Evolutionary conservation across 305 asterid species (phyloP).

Genomic region (Fraxinus latifolia): DNA sequence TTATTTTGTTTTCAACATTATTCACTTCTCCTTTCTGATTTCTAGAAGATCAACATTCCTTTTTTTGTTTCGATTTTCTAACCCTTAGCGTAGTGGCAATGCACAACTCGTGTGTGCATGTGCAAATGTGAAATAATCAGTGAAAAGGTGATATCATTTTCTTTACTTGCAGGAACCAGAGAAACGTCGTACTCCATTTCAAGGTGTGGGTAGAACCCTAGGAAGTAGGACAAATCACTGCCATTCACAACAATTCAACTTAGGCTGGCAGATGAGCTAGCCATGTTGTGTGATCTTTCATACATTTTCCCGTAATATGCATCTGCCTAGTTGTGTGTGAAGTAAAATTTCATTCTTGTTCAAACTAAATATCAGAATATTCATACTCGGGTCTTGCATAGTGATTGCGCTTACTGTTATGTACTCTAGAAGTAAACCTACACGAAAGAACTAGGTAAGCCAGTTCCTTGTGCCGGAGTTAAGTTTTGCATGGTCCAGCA

Average conservation of each 20-base stretch:
- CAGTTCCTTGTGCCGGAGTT: background rate
- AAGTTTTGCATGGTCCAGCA: background rate
- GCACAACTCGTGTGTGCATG: background rate
- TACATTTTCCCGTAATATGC: background rate
- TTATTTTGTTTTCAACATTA: background rate
- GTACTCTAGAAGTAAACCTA: background rate
- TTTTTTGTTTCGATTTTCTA: background rate
- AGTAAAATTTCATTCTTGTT: background rate
- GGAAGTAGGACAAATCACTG: conserved; percentile 54
- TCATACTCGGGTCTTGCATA: background rate
- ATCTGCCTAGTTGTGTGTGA: background rate
- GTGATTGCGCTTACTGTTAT: background rate
- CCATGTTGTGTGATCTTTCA: background rate
- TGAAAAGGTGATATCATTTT: background rate
- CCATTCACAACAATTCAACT: conserved; percentile 83
- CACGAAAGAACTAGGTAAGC: background rate
- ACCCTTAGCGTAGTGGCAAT: background rate
- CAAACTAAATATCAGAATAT: background rate
- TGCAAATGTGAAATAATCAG: background rate
- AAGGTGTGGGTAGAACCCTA: conserved; percentile 73
- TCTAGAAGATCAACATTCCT: background rate
- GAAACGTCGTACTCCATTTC: conserved; percentile 45
- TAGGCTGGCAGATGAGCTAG: conserved; percentile 52
- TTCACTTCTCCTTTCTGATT: background rate
- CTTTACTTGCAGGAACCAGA: conserved; percentile 60